Conservation (phyloP, 345 rosid genomes). For the Hirschfeldia incana region DNA sequence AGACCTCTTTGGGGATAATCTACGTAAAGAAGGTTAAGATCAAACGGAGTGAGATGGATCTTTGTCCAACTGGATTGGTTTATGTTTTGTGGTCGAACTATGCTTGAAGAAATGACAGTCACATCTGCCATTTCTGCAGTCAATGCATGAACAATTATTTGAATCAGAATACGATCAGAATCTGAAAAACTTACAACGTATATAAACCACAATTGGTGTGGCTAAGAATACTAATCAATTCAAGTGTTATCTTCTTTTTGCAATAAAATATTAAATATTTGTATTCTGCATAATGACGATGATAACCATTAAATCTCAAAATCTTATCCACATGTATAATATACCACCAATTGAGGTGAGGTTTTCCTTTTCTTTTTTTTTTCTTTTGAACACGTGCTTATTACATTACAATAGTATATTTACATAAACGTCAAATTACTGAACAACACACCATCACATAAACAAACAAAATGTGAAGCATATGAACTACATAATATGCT, state of each 20-base stretch:
- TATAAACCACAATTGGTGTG: neutral
- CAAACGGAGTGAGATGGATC: neutral
- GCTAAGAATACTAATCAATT: neutral
- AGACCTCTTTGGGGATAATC: constrained; percentile 1
- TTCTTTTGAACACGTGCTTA: neutral
- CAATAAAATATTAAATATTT: too few species aligned
- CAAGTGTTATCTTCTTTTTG: neutral
- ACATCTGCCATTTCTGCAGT: neutral
- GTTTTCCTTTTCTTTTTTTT: neutral
- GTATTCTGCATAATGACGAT: too few species aligned
- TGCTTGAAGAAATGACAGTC: neutral
- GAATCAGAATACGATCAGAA: neutral
- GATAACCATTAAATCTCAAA: too few species aligned
- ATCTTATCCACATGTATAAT: too few species aligned
- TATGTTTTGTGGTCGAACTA: neutral
- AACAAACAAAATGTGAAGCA: neutral
- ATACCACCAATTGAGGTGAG: too few species aligned
- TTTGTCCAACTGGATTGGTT: neutral
- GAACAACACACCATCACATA: neutral
- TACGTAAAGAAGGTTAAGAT: neutral
- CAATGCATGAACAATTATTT: neutral
- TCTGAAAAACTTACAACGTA: neutral
- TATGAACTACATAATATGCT: too few species aligned
- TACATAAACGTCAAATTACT: neutral
- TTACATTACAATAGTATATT: neutral